A percentile compares a stretch with the other conserved stretches of the same genome.
Evolutionary conservation across 345 rosid genomes (phyloP).

Genomic region (Hypericum androsaemum): DNA sequence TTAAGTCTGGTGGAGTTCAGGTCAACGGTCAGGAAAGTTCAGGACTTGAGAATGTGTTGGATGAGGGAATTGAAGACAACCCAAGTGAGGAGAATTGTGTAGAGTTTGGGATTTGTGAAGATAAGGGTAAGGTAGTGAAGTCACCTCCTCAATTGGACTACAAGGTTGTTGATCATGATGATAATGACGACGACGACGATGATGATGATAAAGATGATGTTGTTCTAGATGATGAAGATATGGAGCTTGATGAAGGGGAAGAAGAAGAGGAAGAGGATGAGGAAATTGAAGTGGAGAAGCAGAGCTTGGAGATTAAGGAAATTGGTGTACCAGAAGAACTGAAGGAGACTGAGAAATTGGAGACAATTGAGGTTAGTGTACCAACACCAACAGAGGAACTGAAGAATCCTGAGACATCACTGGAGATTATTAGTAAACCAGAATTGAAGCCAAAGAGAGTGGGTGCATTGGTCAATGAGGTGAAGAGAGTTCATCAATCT

Average conservation of each 20-base stretch:
- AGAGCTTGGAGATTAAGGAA: conserved; percentile 45
- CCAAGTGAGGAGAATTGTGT: conserved; percentile 32
- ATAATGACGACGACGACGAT: conserved; percentile 19
- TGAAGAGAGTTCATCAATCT: conserved; percentile 29
- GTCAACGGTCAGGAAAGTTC: conserved; percentile 16
- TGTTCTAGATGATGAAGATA: not conserved
- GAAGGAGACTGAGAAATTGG: not conserved
- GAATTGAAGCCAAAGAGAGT: conserved; percentile 9
- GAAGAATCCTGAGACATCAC: conserved; percentile 3
- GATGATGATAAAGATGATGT: conserved; percentile 30
- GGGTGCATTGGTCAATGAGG: conserved; percentile 15
- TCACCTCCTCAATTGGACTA: conserved; percentile 4
- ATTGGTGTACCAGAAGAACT: conserved; percentile 15
- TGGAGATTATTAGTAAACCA: not conserved
- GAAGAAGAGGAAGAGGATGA: conserved; percentile 21
- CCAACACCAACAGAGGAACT: conserved; percentile 18
- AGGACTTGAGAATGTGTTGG: conserved; percentile 18
- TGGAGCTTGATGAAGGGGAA: conserved; percentile 26
- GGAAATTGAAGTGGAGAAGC: conserved; percentile 18
- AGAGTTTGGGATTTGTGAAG: conserved; percentile 49
- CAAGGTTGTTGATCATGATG: conserved; percentile 8
- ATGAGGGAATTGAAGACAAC: conserved; percentile 18
- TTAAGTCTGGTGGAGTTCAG: conserved; percentile 12
- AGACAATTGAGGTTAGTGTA: too few species aligned
- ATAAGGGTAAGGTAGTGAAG: conserved; percentile 20